Evolutionary conservation across 1,284 basidiomycete species (phyloP), one percentile per base, ranked within the genome.

Genomic region (Irpex sp.): DNA sequence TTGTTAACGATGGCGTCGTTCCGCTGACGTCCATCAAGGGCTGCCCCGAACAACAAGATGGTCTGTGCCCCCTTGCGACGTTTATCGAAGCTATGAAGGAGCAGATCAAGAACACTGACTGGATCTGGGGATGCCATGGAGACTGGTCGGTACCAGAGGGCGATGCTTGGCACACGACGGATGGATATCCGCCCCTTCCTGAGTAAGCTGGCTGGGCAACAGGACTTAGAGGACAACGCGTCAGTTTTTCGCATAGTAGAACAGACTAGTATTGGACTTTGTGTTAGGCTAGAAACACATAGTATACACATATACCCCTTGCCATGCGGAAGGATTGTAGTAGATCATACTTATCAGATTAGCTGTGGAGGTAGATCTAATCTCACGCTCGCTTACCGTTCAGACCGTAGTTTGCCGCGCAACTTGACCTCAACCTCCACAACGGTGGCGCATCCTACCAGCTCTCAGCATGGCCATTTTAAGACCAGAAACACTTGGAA

Each of bases 1-100:
- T 92, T 71, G 84, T 94, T 74, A 97, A 97, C 77, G 96, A 97
- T 72, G 95, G 92, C 3, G 91, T 96, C 1, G 82, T 87, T 1
- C 94, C 96, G 1, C 81, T 97, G 48, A 89, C 88, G 1, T 85
- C 88, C 40, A 83, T 93, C 70, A 78, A 81, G 21, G 91, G 90
- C 1, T 96, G 93, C 68, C 85, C 89, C 0, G 74, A 84, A 68
- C 81, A 89, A 69, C 78, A 82, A 54, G 86, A 96, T 64, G 94
- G 95, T 9, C 83, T 96, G 74, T 98, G 95, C 69, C 80, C 90
- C 0, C 78, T 96, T 5, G 79, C 85, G 52, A 85, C 83, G 3
- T 96, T 97, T 73, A 83, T 96, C 38, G 78, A 75, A 1, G 88
- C 85, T 1, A 85, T 92, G 78, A 81, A 86, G 75, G 81, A 86